A percentile compares a stretch with the other conserved stretches of the same genome.
Evolutionary conservation across 768 basidiomycete species (phyloP).

Genomic region (Lentinus tigrinus): DNA sequence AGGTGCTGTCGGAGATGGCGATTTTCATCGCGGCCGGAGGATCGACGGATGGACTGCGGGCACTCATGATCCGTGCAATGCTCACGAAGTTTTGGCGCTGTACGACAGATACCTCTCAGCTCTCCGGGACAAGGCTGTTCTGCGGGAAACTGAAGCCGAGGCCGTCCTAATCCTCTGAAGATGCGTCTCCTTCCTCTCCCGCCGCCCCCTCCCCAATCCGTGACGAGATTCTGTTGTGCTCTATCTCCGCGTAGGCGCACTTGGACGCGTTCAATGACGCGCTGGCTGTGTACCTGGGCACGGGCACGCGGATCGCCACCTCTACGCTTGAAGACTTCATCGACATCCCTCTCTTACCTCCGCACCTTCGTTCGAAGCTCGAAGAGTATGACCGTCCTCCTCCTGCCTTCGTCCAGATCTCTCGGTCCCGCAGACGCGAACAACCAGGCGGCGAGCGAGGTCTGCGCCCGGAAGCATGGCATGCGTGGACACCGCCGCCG

Average conservation of each 20-base stretch:
- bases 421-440: no score
- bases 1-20: constrained; percentile 46
- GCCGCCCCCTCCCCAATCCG: constrained; percentile 3
- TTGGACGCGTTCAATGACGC: constrained; percentile 58
- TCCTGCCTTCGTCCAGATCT: no score
- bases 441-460: no score
- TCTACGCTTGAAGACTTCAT: constrained; percentile 38
- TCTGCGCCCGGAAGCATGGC: no score
- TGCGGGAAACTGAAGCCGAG: neutral
- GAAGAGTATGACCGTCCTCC: constrained; percentile 44
- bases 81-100: constrained; percentile 9
- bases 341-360: constrained; percentile 36
- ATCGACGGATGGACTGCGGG: constrained; percentile 38
- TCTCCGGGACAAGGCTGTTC: constrained; percentile 20
- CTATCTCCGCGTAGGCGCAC: constrained; percentile 61
- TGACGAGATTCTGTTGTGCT: constrained; percentile 45
- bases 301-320: constrained; percentile 36
- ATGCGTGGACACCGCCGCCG: constrained; percentile 3
- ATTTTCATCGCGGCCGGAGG: constrained; percentile 45
- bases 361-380: constrained; percentile 41
- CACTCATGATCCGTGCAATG: constrained; percentile 24
- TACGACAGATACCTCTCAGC: constrained; percentile 20
- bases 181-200: neutral
- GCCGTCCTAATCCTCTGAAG: neutral
- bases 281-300: constrained; percentile 41